Conservation (phyloP, 2,329 filamentous ascomycete species). For the Lecanicillium sp. region DNA sequence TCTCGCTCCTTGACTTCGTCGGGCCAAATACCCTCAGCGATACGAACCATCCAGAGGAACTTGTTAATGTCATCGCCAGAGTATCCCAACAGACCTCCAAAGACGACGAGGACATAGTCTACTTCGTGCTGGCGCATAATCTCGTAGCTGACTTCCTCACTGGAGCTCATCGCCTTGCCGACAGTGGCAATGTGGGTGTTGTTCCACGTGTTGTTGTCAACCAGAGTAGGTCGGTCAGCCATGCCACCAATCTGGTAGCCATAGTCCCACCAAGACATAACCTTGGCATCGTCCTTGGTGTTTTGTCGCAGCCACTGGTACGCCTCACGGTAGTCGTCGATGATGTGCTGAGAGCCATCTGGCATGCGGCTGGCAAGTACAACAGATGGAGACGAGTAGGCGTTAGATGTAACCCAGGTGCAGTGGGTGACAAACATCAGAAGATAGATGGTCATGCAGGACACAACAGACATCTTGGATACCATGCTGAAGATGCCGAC, state of each 20-base stretch:
- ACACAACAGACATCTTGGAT: slow-evolving; percentile 73
- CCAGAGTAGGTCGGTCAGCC: slow-evolving; percentile 92
- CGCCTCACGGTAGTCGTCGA: slow-evolving; percentile 97
- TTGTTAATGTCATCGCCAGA: slow-evolving; percentile 99
- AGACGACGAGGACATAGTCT: slow-evolving; percentile 96
- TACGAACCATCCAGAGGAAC: slow-evolving; percentile 99
- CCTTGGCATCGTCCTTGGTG: slow-evolving; percentile 87
- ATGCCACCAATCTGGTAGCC: slow-evolving; percentile 99
- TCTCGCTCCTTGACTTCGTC: slow-evolving; percentile 95
- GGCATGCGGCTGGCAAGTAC: slow-evolving; percentile 87
- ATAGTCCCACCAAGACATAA: slow-evolving; percentile 99
- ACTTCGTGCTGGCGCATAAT: slow-evolving; percentile 99
- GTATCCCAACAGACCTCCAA: slow-evolving; percentile 91
- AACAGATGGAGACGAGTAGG: slow-evolving; percentile 96
- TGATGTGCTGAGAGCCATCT: slow-evolving; percentile 95
- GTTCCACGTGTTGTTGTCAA: slow-evolving; percentile 99
- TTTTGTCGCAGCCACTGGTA: slow-evolving; percentile 99
- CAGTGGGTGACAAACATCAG: slow-evolving; percentile 94
- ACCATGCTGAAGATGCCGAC: slow-evolving; percentile 76
- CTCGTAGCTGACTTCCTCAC: slow-evolving; percentile 95
- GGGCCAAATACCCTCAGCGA: slow-evolving; percentile 99
- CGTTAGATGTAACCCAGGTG: slow-evolving; percentile 98
- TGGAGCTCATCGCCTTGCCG: slow-evolving; percentile 96
- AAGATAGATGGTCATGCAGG: slow-evolving; percentile 67
- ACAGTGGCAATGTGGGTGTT: slow-evolving; percentile 99